Evolutionary conservation across 1,284 basidiomycete species (phyloP).

Genomic region (Moniliella sp.): DNA sequence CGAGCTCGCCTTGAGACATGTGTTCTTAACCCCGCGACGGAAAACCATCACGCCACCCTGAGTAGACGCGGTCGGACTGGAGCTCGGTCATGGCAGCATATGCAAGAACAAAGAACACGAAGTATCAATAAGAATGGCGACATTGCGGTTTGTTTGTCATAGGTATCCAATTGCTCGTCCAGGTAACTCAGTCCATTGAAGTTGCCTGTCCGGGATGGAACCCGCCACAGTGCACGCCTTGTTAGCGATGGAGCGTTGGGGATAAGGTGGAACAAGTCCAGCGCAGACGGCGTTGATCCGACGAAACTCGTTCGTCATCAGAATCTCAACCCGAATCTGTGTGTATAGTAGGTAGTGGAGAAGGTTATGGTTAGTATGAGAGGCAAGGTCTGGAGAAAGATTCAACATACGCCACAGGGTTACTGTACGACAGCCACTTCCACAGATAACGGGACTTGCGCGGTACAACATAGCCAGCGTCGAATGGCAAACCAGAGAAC

Average conservation of each 20-base stretch:
- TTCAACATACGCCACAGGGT: conserved; percentile 17
- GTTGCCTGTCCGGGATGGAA: conserved; percentile 9
- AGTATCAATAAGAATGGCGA: conserved; percentile 14
- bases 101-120: conserved; percentile 1
- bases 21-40: conserved; percentile 7
- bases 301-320: conserved; percentile 23
- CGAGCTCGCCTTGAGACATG: not conserved
- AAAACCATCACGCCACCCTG: conserved; percentile 19
- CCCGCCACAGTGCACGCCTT: conserved; percentile 15
- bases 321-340: conserved; percentile 21
- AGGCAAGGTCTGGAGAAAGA: too few relatives aligned
- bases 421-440: conserved; percentile 24
- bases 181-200: conserved; percentile 9
- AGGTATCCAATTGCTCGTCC: conserved; percentile 6
- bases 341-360: too few relatives aligned
- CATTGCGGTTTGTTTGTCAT: conserved; percentile 9
- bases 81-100: conserved; percentile 15
- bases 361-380: too few relatives aligned
- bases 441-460: conserved; percentile 14
- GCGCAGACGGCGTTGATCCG: conserved; percentile 9
- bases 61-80: conserved; percentile 15
- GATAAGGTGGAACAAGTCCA: conserved; percentile 2
- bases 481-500: conserved; percentile 8
- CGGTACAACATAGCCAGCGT: conserved; percentile 21
- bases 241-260: conserved; percentile 6